Base-by-base conservation (phyloP, 257 asterid genomes). In the Nicotiana undulata region DNA sequence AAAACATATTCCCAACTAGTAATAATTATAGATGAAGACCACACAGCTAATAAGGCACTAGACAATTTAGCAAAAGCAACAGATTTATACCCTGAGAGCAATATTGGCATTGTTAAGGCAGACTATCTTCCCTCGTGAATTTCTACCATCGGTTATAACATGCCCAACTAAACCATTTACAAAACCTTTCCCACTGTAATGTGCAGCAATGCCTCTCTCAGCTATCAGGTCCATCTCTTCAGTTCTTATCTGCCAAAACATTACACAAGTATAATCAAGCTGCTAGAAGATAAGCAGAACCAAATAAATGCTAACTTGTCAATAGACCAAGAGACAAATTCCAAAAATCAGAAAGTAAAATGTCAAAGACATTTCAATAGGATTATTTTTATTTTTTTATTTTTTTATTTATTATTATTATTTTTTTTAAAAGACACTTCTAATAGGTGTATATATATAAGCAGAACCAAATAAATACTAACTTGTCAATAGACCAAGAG, bases 201-300 rank as follows among this genome's bases (percentile, higher is more conserved):
- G 98, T 11, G 98, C 90, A 83, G 94, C 98, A 87, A 94, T 94
- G 85, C 98, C 98, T 86, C 98, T 90, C 85, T 93, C 91, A 44
- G 95, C 97, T 80, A 94, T 94, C 85, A 94, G 86, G 89, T 94
- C 96, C 98, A 94, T 94, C 86, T 91, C 96, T 86, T 94, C 97
- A 5, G 98, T 94, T 83, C 98, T 89, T 75, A 94, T 91, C 98
- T 94, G 91, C 82, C 85, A 86, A 82, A 82, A 53, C 70, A 65
- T 10, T 46, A 77, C 3, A 61, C 6, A 37, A 46, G 32, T 22
- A 46, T 46, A 46, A 46, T 24, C 78, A 7, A 46, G 78, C 49
- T 46, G 78, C 60, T 72, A 11, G 15, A 72, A 51, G 26, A 72
- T 72, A 7, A 72, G 26, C 77, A 70, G 6, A 70, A 46, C 51